Evolutionary conservation across 139 green algal species (phyloP).

Genomic region (Axilococcus clingmanii): DNA sequence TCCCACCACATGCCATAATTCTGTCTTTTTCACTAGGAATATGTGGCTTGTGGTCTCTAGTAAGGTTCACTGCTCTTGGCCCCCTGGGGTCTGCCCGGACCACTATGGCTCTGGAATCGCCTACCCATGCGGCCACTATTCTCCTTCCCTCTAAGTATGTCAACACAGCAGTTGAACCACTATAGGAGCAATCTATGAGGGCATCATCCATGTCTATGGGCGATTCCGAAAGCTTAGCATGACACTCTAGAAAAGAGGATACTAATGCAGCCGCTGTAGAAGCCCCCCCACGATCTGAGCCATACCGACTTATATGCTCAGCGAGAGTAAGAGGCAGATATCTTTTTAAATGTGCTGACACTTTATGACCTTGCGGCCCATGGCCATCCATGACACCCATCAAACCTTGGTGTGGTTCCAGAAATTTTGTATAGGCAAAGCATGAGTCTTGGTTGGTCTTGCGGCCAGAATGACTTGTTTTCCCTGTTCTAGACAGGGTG

Average conservation of each 20-base stretch:
- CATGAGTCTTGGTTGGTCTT: constrained; percentile 87
- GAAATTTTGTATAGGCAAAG: constrained; percentile 76
- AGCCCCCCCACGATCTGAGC: constrained; percentile 22
- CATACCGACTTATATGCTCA: constrained; percentile 50
- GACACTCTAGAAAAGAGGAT: constrained; percentile 47
- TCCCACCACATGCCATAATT: constrained; percentile 59
- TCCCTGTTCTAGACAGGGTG: constrained; percentile 61
- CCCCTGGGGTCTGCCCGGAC: constrained; percentile 15
- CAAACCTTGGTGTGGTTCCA: constrained; percentile 58
- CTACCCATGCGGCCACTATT: constrained; percentile 77
- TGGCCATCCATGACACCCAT: constrained; percentile 80
- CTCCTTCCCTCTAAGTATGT: constrained; percentile 37
- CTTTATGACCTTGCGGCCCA: constrained; percentile 64
- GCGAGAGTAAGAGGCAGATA: constrained; percentile 66
- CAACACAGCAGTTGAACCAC: constrained; percentile 69
- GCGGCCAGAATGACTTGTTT: constrained; percentile 68
- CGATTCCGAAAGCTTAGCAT: constrained; percentile 33
- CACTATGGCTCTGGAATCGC: constrained; percentile 70
- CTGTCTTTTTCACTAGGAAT: constrained; percentile 53
- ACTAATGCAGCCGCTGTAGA: not conserved
- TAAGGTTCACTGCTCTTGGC: constrained; percentile 56
- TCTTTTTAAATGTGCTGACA: constrained; percentile 66
- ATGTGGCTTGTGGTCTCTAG: constrained; percentile 82
- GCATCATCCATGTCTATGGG: constrained; percentile 53
- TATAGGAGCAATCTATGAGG: too few relatives aligned